These are phyloP conservation scores for Cordia subcordata DNA, from an alignment of 257 asterid genomes.

Conservation along the genomic window DNA sequence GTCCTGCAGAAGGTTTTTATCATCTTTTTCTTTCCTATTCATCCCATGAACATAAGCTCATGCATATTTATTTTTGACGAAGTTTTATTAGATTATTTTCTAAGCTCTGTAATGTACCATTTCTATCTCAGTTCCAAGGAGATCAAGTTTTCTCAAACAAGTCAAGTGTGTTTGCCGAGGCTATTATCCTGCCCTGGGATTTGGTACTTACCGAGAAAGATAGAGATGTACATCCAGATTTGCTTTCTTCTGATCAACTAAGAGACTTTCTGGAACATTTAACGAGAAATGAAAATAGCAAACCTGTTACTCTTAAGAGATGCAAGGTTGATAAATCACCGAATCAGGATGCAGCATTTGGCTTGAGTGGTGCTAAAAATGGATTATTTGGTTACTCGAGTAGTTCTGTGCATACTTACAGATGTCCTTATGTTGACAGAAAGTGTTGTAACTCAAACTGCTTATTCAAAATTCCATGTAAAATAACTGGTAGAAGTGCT, in stretches of 20 bases:
- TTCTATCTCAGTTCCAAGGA: slow-evolving; percentile 43
- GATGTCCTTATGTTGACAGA: slow-evolving; percentile 18
- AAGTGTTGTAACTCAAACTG: slow-evolving; percentile 16
- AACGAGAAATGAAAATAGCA: slow-evolving; percentile 14
- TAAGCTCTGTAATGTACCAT: slow-evolving; percentile 11
- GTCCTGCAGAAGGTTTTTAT: slow-evolving; percentile 52
- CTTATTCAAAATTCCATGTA: slow-evolving; percentile 42
- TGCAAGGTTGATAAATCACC: slow-evolving; percentile 35
- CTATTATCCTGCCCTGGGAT: slow-evolving; percentile 75
- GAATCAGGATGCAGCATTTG: slow-evolving; percentile 17
- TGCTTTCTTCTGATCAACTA: slow-evolving; percentile 22
- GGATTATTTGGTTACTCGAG: slow-evolving; percentile 14
- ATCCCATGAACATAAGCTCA: slow-evolving; percentile 11
- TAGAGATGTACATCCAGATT: slow-evolving; percentile 22
- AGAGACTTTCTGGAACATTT: slow-evolving; percentile 21
- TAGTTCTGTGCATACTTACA: slow-evolving; percentile 13
- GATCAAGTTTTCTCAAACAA: slow-evolving; percentile 36
- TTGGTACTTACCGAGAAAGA: slow-evolving; percentile 49
- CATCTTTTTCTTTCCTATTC: neutral
- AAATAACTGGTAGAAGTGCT: slow-evolving; percentile 31
- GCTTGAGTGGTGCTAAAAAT: slow-evolving; percentile 24
- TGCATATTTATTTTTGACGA: slow-evolving; percentile 7
- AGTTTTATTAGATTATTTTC: slow-evolving; percentile 7
- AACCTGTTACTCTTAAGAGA: slow-evolving; percentile 34
- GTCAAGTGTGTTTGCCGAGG: slow-evolving; percentile 64